phyloP scores from a whole-genome alignment of 805 yeast genomes.

The Blastobotrys terrestris region DNA sequence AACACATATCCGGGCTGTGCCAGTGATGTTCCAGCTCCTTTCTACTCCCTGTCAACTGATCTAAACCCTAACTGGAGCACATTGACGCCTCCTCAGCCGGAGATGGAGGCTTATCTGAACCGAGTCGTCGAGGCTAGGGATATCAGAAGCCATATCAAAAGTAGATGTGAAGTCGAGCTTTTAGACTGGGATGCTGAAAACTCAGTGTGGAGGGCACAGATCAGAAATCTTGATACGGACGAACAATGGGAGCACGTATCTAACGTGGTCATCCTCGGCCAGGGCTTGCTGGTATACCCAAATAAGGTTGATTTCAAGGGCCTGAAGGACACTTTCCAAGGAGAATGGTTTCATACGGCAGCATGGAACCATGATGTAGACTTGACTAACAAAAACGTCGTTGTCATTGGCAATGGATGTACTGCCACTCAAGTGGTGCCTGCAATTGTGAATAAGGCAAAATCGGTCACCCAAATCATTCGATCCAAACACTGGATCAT shows the following conservation, averaged over 20 bases:
- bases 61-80: conserved; percentile 18
- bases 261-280: conserved; percentile 11
- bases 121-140: conserved; percentile 13
- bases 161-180: conserved; percentile 4
- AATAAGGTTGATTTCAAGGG: conserved; percentile 11
- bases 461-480: conserved; percentile 12
- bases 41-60: conserved; percentile 16
- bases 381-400: conserved; percentile 11
- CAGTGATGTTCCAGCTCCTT: conserved; percentile 18
- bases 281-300: conserved; percentile 15
- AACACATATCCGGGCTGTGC: conserved; percentile 22
- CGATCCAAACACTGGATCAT: conserved; percentile 17
- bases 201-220: conserved; percentile 9
- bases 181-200: conserved; percentile 14
- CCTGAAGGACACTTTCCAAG: conserved; percentile 13
- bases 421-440: conserved; percentile 15
- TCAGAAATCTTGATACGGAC: conserved; percentile 9
- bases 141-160: conserved; percentile 8
- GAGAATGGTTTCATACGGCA: conserved; percentile 16
- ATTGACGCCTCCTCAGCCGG: conserved; percentile 14
- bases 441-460: conserved; percentile 7
- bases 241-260: conserved; percentile 9
- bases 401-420: conserved; percentile 14
- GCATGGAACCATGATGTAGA: conserved; percentile 14
- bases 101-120: conserved; percentile 12